Conservation (phyloP, 2,329 filamentous ascomycete species). For the Alternaria sp. region DNA sequence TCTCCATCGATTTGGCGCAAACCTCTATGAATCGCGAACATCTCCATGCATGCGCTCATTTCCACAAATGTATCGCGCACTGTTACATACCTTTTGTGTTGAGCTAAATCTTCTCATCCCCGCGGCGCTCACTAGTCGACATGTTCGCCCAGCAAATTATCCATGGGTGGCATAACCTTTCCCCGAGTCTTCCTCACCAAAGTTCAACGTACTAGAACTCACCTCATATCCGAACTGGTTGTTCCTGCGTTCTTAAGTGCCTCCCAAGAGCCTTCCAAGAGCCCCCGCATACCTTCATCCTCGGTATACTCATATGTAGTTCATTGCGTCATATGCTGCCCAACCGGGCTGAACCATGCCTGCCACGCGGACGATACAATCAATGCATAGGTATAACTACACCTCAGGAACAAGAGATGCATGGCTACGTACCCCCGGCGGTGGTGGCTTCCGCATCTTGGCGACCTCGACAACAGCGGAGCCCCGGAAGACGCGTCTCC, state of each 20-base stretch:
- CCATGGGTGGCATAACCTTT: not conserved
- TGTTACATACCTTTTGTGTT: not conserved
- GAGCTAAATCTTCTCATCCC: not conserved
- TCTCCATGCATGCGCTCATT: not conserved
- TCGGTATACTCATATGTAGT: not conserved
- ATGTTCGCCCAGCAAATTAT: not conserved
- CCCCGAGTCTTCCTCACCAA: not conserved
- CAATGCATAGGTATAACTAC: not conserved
- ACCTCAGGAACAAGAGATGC: not conserved
- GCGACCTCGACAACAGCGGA: not conserved
- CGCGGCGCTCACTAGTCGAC: not conserved
- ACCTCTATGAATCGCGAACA: not conserved
- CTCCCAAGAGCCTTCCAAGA: not conserved
- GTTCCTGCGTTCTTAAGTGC: not conserved
- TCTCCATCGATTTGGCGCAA: not conserved
- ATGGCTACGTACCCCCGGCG: not conserved
- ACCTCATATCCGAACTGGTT: not conserved
- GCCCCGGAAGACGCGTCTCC: slow-evolving; percentile 3
- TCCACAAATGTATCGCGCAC: not conserved
- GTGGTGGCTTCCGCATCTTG: not conserved
- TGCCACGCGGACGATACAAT: not conserved
- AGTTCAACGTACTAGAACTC: not conserved
- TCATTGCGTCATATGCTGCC: not conserved
- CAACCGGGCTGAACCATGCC: not conserved
- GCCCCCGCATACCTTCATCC: not conserved